Percentiles rank a stretch among this genome's conserved stretches.
Conservation (phyloP, 2,329 filamentous ascomycete species). For the Waltergamsia citrina region DNA sequence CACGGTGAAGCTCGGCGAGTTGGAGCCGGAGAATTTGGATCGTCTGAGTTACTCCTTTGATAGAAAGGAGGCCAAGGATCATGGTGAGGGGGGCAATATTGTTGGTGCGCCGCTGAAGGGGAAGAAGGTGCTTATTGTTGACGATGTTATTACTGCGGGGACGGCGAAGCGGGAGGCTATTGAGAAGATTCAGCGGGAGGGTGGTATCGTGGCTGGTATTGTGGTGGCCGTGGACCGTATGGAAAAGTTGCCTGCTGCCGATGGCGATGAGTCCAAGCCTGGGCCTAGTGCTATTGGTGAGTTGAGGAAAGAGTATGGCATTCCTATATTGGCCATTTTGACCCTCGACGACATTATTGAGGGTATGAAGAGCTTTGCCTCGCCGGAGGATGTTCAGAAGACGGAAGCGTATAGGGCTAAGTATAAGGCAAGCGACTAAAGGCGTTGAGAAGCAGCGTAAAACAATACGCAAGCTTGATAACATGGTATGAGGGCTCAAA, state of each 20-base stretch:
- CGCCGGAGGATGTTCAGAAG: conserved; percentile 51
- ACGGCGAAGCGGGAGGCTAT: conserved; percentile 92
- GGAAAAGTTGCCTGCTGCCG: conserved; percentile 64
- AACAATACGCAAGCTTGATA: too few species aligned
- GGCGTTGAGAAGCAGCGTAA: neutral
- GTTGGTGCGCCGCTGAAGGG: conserved; percentile 80
- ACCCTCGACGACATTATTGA: conserved; percentile 76
- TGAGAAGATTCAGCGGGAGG: conserved; percentile 76
- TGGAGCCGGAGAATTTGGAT: conserved; percentile 57
- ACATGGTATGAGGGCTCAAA: too few species aligned
- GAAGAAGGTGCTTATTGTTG: conserved; percentile 80
- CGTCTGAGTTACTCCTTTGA: conserved; percentile 81
- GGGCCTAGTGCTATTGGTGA: conserved; percentile 78
- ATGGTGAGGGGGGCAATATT: conserved; percentile 89
- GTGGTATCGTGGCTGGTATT: conserved; percentile 77
- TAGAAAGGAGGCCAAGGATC: conserved; percentile 91
- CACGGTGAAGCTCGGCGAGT: conserved; percentile 62
- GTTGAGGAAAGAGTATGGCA: conserved; percentile 71
- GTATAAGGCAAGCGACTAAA: conserved; percentile 51
- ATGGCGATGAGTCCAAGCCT: conserved; percentile 57
- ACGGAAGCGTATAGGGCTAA: conserved; percentile 66
- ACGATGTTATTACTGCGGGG: conserved; percentile 94
- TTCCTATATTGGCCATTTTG: conserved; percentile 77
- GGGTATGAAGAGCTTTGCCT: conserved; percentile 53
- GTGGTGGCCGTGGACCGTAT: conserved; percentile 81